Conservation (phyloP, 306 rosid species). For the Datisca glomerata region DNA sequence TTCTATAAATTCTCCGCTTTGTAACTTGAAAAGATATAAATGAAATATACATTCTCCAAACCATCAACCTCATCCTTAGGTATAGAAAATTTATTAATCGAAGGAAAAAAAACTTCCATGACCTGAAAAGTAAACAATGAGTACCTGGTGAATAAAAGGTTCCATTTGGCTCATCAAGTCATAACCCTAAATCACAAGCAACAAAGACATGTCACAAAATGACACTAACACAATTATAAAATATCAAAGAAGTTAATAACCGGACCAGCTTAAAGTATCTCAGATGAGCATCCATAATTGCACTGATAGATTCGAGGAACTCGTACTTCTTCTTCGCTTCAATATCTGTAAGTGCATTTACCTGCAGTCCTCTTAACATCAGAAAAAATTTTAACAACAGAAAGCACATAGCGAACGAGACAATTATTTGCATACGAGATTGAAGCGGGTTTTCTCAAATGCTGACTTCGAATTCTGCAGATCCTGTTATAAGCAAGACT, state of each 20-base stretch:
- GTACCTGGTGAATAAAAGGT: slow-evolving; percentile 96
- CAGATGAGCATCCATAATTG: slow-evolving; percentile 96
- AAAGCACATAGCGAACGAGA: slow-evolving; percentile 6
- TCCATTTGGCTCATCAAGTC: slow-evolving; percentile 90
- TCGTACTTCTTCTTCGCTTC: slow-evolving; percentile 94
- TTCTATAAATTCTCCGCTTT: too few relatives aligned
- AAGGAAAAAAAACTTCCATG: too few relatives aligned
- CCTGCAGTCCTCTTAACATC: slow-evolving; percentile 85
- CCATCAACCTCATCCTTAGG: too few relatives aligned
- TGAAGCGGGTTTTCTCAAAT: slow-evolving; percentile 96
- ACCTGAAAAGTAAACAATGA: too few relatives aligned
- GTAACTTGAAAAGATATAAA: too few relatives aligned
- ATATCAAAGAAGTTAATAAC: slow-evolving; percentile 14
- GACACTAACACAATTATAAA: slow-evolving; percentile 13
- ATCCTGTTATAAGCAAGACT: slow-evolving; percentile 44
- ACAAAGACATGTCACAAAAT: slow-evolving; percentile 14
- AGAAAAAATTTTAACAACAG: slow-evolving; percentile 25
- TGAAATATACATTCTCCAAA: too few relatives aligned
- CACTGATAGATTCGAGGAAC: slow-evolving; percentile 93
- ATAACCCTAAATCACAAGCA: slow-evolving; percentile 50
- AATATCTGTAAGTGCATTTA: slow-evolving; percentile 73
- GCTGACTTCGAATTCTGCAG: slow-evolving; percentile 88
- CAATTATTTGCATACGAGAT: slow-evolving; percentile 56
- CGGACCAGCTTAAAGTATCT: slow-evolving; percentile 96
- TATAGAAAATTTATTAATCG: too few relatives aligned